Evolutionary conservation across 1,284 basidiomycete genomes (phyloP), one percentile per base, ranked within the genome.

Genomic region (Phaffia rhodozyma): DNA sequence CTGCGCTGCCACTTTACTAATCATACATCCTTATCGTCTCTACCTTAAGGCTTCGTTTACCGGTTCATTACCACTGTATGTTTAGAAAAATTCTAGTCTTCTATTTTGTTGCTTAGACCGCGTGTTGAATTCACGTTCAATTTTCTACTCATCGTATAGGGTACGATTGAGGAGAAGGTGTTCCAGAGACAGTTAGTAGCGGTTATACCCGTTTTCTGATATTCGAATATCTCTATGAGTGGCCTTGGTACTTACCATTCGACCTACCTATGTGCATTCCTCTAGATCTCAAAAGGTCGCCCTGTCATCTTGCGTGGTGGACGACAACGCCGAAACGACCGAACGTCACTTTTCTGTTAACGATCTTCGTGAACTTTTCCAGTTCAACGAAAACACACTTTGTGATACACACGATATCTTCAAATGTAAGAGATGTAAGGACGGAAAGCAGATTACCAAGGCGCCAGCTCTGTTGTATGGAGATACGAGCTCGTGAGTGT

Each of bases 81-180:
- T 61, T 7, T 34, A 4, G n/a, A 13, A 32, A 2, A 2, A 29
- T 47, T 32, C 29, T 55, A 7, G 16, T 25, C 21, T 5, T 43
- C n/a, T 23, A 3, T 32, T 18, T 20, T 7, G 27, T 13, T 21
- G 29, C 4, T 7, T 30, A 16, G 13, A 49, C 16, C 25, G 47
- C n/a, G 6, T 38, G 9, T 38, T 55, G 11, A 6, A 20, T 16
- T 20, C 16, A 30, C 25, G 30, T 30, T 21, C 32, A 16, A 43
- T 49, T 43, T 7, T 48, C 5, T 49, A 18, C 11, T 58, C 9
- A 23, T 58, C n/a, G 7, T 29, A 32, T 30, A 62, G 63, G 94
- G 94, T 1, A 96, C 93, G 1, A 97, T 99, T 68, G 96, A 99
- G 76, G 96, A 99, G 76, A 98, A 97, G 80, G 96, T 97, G 67